phyloP scores from a whole-genome alignment of 495 filamentous ascomycete genomes.

The Choiromyces venosus region DNA sequence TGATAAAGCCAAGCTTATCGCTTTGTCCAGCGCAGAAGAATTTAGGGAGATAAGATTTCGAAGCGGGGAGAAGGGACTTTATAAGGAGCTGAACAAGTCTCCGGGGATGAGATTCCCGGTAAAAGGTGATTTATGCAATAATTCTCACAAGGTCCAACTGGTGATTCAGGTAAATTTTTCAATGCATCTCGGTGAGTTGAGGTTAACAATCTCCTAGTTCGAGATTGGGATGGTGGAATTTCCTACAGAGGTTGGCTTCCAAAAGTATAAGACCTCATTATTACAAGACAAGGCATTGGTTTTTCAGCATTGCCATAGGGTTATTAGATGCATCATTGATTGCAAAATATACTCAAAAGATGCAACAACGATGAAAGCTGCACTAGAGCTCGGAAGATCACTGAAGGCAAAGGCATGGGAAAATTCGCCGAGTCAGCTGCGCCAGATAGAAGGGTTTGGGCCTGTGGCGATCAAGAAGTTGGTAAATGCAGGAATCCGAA shows the following conservation, averaged over 20 bases:
- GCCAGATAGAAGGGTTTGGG: slow-evolving; percentile 80
- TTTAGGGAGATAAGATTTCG: slow-evolving; percentile 74
- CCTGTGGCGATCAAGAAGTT: slow-evolving; percentile 72
- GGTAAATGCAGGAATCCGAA: slow-evolving; percentile 62
- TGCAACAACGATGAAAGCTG: slow-evolving; percentile 59
- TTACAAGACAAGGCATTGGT: slow-evolving; percentile 64
- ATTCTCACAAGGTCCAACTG: slow-evolving; percentile 80
- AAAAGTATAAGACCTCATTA: slow-evolving; percentile 58
- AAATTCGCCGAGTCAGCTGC: slow-evolving; percentile 72
- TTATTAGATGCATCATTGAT: slow-evolving; percentile 81
- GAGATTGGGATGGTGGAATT: slow-evolving; percentile 72
- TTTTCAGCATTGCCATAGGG: slow-evolving; percentile 66
- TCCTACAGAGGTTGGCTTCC: slow-evolving; percentile 56
- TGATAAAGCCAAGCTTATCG: slow-evolving; percentile 52
- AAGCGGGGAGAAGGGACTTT: slow-evolving; percentile 64
- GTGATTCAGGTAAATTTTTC: slow-evolving; percentile 61
- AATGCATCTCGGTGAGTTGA: neutral
- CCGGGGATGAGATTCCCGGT: slow-evolving; percentile 69
- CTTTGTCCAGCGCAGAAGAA: slow-evolving; percentile 66
- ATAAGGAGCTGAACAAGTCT: slow-evolving; percentile 75
- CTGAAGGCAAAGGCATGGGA: slow-evolving; percentile 82
- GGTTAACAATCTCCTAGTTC: slow-evolving; percentile 18
- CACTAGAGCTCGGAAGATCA: slow-evolving; percentile 72
- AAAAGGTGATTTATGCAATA: slow-evolving; percentile 64
- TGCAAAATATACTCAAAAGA: slow-evolving; percentile 67